Conservation (phyloP, 169 alveolate genomes). For the Eimeria brunetti region DNA sequence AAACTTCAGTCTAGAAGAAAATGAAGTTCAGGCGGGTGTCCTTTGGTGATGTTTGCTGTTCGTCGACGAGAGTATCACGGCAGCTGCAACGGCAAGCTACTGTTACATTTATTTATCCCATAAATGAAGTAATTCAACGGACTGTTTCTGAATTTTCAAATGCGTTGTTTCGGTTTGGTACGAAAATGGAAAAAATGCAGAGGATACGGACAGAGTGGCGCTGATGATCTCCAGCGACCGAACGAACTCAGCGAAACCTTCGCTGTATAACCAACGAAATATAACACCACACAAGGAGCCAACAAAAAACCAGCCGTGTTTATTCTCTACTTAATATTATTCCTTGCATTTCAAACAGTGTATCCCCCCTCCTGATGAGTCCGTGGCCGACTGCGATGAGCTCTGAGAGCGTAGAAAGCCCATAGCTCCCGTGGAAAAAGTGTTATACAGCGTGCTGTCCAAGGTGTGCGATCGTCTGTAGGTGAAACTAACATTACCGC, state of each 20-base stretch:
- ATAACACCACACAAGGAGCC: not conserved
- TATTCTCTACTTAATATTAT: not conserved
- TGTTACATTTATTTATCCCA: not conserved
- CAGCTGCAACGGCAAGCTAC: too few relatives aligned
- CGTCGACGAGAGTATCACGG: not conserved
- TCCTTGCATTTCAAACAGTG: not conserved
- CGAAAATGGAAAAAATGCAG: not conserved
- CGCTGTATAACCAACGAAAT: not conserved
- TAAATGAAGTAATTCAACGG: not conserved
- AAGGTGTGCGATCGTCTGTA: not conserved
- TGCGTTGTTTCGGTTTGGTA: not conserved
- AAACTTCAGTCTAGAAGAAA: not conserved
- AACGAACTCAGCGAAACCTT: not conserved
- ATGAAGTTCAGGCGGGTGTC: not conserved
- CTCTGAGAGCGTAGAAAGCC: not conserved
- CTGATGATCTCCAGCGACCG: not conserved
- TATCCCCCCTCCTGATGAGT: not conserved
- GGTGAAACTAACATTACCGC: not conserved
- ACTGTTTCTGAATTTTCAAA: not conserved
- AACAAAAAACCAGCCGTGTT: not conserved
- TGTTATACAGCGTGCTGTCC: not conserved
- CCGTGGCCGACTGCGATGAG: not conserved
- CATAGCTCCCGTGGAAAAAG: not conserved
- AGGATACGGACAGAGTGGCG: not conserved
- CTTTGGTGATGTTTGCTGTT: not conserved